Conservation (phyloP, 1,284 basidiomycete genomes). For the Heterobasidion occidentale region DNA sequence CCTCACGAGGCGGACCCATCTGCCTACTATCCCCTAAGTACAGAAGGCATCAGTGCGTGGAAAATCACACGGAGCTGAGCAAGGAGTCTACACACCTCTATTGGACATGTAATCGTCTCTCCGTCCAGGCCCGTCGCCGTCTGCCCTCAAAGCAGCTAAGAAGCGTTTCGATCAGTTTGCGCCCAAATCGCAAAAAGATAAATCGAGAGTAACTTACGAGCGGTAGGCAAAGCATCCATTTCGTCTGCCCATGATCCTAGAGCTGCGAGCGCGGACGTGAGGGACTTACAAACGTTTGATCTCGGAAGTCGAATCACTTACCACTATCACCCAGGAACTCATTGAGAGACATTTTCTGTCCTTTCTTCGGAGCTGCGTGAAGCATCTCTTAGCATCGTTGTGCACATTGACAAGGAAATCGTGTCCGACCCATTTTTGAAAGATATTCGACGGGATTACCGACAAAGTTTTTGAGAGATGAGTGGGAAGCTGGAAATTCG, state of each 20-base stretch:
- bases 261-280: slow-evolving; percentile 31
- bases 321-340: slow-evolving; percentile 83
- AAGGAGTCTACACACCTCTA: slow-evolving; percentile 38
- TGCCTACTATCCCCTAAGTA: slow-evolving; percentile 49
- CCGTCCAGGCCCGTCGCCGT: slow-evolving; percentile 53
- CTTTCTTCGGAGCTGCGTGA: slow-evolving; percentile 73
- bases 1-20: slow-evolving; percentile 64
- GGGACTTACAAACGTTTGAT: slow-evolving; percentile 5
- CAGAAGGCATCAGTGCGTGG: background rate
- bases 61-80: background rate
- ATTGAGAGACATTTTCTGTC: slow-evolving; percentile 84
- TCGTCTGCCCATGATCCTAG: slow-evolving; percentile 96
- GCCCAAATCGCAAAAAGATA: too few relatives aligned
- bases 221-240: slow-evolving; percentile 84
- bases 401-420: background rate
- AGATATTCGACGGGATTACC: background rate
- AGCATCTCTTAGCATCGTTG: background rate
- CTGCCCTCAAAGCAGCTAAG: slow-evolving; percentile 53
- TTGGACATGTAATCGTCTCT: slow-evolving; percentile 58
- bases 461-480: slow-evolving; percentile 4
- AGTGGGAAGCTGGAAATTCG: slow-evolving; percentile 11
- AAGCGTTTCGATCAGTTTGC: slow-evolving; percentile 10
- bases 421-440: slow-evolving; percentile 22
- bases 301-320: slow-evolving; percentile 29
- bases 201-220: slow-evolving; percentile 55